Evolutionary conservation across 1,284 basidiomycete species (phyloP).

Genomic region (Ustilago loliicola): DNA sequence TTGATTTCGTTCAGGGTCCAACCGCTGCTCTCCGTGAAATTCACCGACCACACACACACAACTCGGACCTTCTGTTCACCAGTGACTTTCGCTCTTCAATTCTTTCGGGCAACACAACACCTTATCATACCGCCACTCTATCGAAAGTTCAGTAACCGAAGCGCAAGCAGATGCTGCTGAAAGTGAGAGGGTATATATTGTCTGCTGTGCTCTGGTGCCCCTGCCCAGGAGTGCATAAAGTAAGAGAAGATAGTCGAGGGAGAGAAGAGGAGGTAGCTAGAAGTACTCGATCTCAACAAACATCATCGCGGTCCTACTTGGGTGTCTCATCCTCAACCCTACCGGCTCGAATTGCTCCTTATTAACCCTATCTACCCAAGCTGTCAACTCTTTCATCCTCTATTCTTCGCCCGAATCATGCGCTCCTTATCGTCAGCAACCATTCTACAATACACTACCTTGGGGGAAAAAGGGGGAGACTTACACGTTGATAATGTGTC

Average conservation of each 20-base stretch:
- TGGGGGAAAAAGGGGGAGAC: conserved; percentile 43
- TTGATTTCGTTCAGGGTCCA: conserved; percentile 1
- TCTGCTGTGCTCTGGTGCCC: no score
- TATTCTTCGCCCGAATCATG: conserved; percentile 66
- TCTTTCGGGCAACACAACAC: no score
- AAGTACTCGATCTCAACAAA: conserved; percentile 74
- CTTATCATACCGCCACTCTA: no score
- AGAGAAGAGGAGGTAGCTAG: conserved; percentile 1
- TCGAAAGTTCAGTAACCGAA: no score
- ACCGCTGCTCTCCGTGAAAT: not conserved
- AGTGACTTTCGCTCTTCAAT: no score
- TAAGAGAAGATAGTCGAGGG: no score
- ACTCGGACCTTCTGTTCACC: no score
- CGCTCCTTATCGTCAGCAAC: no score
- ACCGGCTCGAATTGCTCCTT: conserved; percentile 80
- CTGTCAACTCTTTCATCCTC: conserved; percentile 81
- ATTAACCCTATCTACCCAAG: conserved; percentile 78
- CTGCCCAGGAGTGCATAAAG: no score
- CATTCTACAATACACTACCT: not conserved
- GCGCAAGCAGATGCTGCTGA: no score
- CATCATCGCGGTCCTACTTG: conserved; percentile 81
- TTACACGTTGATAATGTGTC: conserved; percentile 82
- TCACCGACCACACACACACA: conserved; percentile 1
- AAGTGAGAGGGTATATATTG: no score
- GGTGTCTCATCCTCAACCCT: conserved; percentile 85